Evolutionary conservation across 441 rosid genomes (phyloP).

Genomic region (Codiaeum variegatum): DNA sequence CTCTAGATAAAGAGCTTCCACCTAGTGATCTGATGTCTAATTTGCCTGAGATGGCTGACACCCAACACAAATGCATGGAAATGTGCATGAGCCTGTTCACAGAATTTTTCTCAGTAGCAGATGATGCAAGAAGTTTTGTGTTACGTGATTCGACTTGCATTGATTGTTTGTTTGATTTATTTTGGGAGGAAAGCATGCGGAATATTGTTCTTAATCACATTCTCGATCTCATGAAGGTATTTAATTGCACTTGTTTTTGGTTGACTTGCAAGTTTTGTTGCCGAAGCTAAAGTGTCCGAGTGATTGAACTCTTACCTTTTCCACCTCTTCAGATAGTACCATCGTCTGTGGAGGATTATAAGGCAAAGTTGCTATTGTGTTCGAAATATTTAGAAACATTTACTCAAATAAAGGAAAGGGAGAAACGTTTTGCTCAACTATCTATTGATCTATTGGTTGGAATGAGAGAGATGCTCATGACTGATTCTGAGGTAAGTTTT

Average conservation of each 20-base stretch:
- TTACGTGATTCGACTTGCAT: conserved; percentile 58
- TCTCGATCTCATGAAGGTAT: conserved; percentile 92
- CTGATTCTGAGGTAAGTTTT: conserved; percentile 56
- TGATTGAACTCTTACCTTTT: conserved; percentile 20
- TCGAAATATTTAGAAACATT: conserved; percentile 92
- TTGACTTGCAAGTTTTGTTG: conserved; percentile 11
- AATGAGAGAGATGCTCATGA: conserved; percentile 79
- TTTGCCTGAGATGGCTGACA: conserved; percentile 32
- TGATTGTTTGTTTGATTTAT: conserved; percentile 86
- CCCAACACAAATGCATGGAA: conserved; percentile 65
- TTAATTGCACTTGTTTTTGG: conserved; percentile 15
- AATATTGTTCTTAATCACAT: conserved; percentile 56
- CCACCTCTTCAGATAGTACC: conserved; percentile 50
- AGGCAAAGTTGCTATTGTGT: conserved; percentile 71
- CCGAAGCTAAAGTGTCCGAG: conserved; percentile 20
- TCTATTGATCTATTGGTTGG: conserved; percentile 80
- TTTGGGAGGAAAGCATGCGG: conserved; percentile 87
- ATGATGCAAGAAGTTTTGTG: conserved; percentile 61
- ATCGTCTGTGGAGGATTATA: conserved; percentile 57
- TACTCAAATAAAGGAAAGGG: conserved; percentile 89
- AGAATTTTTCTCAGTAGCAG: conserved; percentile 55
- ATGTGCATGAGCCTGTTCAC: conserved; percentile 58
- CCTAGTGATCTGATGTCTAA: conserved; percentile 32
- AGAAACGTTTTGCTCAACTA: conserved; percentile 54
- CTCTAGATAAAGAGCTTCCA: conserved; percentile 31